phyloP scores from a whole-genome alignment of 2,329 filamentous ascomycete genomes.

The Sclerotinia glacialis region DNA sequence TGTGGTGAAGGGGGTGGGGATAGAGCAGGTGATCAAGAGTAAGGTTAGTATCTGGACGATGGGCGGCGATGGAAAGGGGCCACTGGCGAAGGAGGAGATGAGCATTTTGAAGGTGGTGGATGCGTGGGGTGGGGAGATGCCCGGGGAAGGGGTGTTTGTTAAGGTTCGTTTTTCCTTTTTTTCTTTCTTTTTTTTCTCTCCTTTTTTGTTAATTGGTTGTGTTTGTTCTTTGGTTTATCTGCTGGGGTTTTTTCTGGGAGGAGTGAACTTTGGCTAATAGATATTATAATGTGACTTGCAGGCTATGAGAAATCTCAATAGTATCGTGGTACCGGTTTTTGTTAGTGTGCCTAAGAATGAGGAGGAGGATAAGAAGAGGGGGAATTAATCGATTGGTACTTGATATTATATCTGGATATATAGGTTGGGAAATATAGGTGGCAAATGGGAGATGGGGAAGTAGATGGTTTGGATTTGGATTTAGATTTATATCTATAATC shows the following conservation, averaged over 20 bases:
- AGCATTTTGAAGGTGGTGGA: constrained; percentile 54
- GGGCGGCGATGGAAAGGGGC: constrained; percentile 34
- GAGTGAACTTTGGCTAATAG: no score
- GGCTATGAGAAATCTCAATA: constrained; percentile 53
- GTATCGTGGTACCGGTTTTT: constrained; percentile 50
- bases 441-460: no score
- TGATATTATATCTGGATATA: no score
- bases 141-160: constrained; percentile 46
- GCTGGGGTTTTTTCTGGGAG: no score
- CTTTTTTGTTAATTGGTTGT: no score
- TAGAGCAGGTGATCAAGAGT: constrained; percentile 50
- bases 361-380: constrained; percentile 48
- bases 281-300: constrained; percentile 35
- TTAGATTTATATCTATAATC: no score
- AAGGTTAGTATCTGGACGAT: constrained; percentile 48
- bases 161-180: constrained; percentile 47
- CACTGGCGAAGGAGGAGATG: no score
- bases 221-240: no score
- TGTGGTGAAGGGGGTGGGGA: constrained; percentile 51
- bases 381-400: not conserved
- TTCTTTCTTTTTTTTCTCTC: not conserved
- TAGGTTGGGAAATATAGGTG: no score
- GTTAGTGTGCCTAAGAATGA: constrained; percentile 53
- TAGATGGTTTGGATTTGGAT: no score
- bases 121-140: constrained; percentile 53